phyloP scores from a whole-genome alignment of 129 eudicot genomes.

The Pulicaria dysenterica region DNA sequence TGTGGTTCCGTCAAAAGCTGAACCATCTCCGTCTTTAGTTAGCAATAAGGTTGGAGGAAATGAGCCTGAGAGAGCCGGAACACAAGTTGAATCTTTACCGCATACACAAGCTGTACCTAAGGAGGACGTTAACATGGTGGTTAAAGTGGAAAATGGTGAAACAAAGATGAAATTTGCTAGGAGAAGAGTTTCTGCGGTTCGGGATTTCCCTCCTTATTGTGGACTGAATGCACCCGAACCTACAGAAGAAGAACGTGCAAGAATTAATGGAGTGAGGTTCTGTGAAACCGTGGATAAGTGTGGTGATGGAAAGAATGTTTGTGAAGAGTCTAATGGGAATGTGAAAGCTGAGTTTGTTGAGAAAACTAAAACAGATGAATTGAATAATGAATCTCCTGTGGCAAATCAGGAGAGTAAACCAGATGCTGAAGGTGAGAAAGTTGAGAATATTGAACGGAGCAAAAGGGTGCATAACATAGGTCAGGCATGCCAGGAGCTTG shows the following conservation, averaged over 20 bases:
- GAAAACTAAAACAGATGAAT: background rate
- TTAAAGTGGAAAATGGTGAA: conserved; percentile 23
- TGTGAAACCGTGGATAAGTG: background rate
- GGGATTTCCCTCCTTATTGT: conserved; percentile 87
- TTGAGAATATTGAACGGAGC: conserved; percentile 15
- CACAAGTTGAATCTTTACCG: conserved; percentile 8
- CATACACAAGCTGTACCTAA: conserved; percentile 3
- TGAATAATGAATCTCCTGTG: background rate
- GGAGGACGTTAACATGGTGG: conserved; percentile 21
- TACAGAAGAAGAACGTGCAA: conserved; percentile 39
- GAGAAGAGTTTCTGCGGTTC: conserved; percentile 70
- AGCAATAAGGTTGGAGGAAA: conserved; percentile 8
- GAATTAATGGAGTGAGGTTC: conserved; percentile 30
- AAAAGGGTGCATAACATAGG: conserved; percentile 24
- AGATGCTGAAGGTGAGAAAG: conserved; percentile 20
- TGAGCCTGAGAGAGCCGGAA: conserved; percentile 4
- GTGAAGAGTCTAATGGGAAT: conserved; percentile 27
- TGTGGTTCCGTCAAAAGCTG: conserved; percentile 19
- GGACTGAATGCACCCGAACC: conserved; percentile 48
- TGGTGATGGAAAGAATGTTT: conserved; percentile 4
- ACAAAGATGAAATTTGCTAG: conserved; percentile 40
- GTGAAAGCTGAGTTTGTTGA: background rate
- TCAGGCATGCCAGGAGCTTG: conserved; percentile 42
- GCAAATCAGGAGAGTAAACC: conserved; percentile 18
- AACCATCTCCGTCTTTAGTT: background rate